A percentile compares a stretch with the other conserved stretches of the same genome.
phyloP scores from a whole-genome alignment of 805 yeast species.

The Ogataea populi-albae region DNA sequence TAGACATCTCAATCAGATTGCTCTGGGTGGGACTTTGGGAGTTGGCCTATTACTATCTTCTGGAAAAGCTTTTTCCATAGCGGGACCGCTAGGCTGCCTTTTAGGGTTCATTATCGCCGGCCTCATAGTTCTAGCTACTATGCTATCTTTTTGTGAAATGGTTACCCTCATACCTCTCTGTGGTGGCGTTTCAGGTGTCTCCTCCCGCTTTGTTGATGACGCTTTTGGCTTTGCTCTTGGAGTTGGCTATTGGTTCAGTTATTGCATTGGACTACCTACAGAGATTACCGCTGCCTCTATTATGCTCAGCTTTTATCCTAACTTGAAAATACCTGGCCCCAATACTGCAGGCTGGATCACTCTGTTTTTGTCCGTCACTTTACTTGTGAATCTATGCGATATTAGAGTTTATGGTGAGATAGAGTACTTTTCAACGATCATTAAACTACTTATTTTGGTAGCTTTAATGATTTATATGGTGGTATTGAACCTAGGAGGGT shows the following conservation, averaged over 20 bases:
- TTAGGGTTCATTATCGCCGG: slow-evolving; percentile 67
- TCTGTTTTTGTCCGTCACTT: slow-evolving; percentile 46
- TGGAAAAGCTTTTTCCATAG: slow-evolving; percentile 69
- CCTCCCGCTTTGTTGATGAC: slow-evolving; percentile 73
- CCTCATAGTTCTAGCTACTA: slow-evolving; percentile 60
- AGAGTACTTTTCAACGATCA: slow-evolving; percentile 58
- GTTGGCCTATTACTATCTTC: slow-evolving; percentile 69
- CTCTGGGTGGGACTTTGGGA: slow-evolving; percentile 76
- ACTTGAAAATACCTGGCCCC: slow-evolving; percentile 47
- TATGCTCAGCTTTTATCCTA: slow-evolving; percentile 65
- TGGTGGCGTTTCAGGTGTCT: slow-evolving; percentile 73
- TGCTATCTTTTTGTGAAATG: slow-evolving; percentile 78
- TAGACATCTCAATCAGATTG: slow-evolving; percentile 73
- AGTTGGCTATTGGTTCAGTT: slow-evolving; percentile 70
- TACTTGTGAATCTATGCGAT: slow-evolving; percentile 58
- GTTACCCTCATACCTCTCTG: slow-evolving; percentile 75
- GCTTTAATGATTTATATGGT: slow-evolving; percentile 62
- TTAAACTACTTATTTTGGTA: slow-evolving; percentile 53
- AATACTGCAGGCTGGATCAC: slow-evolving; percentile 69
- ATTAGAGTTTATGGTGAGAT: slow-evolving; percentile 74
- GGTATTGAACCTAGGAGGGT: slow-evolving; percentile 58
- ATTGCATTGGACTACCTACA: slow-evolving; percentile 69
- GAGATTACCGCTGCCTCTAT: slow-evolving; percentile 80
- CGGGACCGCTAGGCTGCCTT: slow-evolving; percentile 76
- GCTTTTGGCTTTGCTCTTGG: slow-evolving; percentile 76